Percentiles rank a stretch among this genome's conserved stretches.
These are phyloP conservation scores for Litchi chinensis DNA, from an alignment of 345 rosid species.

Conservation along the genomic window DNA sequence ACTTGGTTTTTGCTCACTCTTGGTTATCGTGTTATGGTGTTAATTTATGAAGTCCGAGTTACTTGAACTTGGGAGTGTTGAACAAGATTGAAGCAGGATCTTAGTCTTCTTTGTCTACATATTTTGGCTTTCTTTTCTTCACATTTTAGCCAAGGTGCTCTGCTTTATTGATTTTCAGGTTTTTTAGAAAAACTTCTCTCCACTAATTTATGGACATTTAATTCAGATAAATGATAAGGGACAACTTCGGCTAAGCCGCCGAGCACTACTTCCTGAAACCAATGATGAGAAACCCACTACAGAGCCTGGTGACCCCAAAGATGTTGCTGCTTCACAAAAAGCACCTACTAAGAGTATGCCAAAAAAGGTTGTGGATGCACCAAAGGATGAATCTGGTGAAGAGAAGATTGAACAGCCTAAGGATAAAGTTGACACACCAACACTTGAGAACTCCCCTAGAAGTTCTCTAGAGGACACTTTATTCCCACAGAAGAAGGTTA, in stretches of 20 bases:
- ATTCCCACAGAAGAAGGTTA: conserved; percentile 61
- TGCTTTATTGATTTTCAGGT: background rate
- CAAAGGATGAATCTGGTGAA: conserved; percentile 41
- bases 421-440: conserved; percentile 27
- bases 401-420: conserved; percentile 36
- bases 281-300: conserved; percentile 43
- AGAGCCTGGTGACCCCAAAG: conserved; percentile 40
- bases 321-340: conserved; percentile 25
- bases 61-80: background rate
- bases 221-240: conserved; percentile 90
- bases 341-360: conserved; percentile 37
- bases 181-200: background rate
- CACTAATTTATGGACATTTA: background rate
- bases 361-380: conserved; percentile 33
- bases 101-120: background rate
- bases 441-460: conserved; percentile 39
- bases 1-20: background rate
- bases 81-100: background rate
- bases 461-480: conserved; percentile 39
- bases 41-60: background rate
- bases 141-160: background rate
- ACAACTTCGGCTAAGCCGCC: conserved; percentile 91
- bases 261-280: conserved; percentile 77
- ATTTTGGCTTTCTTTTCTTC: background rate
- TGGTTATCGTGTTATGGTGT: background rate